Conservation (phyloP, 805 yeast species). For the Jamesozyma gamospora region DNA sequence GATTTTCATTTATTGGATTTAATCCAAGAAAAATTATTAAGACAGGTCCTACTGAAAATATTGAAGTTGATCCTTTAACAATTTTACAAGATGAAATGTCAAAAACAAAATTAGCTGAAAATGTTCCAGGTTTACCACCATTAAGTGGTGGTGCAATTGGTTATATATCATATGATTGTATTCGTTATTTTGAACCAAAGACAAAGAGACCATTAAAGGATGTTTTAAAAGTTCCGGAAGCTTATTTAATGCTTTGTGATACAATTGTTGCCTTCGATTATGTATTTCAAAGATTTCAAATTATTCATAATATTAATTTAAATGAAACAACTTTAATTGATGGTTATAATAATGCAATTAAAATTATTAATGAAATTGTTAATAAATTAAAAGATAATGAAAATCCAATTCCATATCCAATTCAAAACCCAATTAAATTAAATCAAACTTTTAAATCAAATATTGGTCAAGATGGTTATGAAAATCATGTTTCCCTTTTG, state of each 20-base stretch:
- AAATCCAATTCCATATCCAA: constrained; percentile 48
- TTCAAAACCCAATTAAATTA: constrained; percentile 60
- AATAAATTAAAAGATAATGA: constrained; percentile 36
- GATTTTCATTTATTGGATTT: constrained; percentile 86
- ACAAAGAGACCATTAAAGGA: constrained; percentile 70
- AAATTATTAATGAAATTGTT: constrained; percentile 50
- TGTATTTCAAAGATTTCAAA: constrained; percentile 86
- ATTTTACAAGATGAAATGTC: constrained; percentile 66
- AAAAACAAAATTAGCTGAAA: constrained; percentile 53
- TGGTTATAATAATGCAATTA: constrained; percentile 46
- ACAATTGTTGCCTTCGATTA: constrained; percentile 86
- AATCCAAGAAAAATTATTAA: constrained; percentile 72
- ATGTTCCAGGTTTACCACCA: constrained; percentile 69
- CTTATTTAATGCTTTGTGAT: constrained; percentile 85
- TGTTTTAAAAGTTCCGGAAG: constrained; percentile 78
- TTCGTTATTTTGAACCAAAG: constrained; percentile 91
- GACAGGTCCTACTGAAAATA: constrained; percentile 49
- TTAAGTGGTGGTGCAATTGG: constrained; percentile 96
- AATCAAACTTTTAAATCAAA: constrained; percentile 73
- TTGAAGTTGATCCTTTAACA: constrained; percentile 69
- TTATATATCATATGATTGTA: constrained; percentile 91
- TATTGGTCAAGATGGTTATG: constrained; percentile 90
- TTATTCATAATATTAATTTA: constrained; percentile 67
- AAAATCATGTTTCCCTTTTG: constrained; percentile 61
- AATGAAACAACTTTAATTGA: constrained; percentile 25